Base-by-base conservation (phyloP, 2,329 filamentous ascomycete species). In the Thermochaetoides dissita region DNA sequence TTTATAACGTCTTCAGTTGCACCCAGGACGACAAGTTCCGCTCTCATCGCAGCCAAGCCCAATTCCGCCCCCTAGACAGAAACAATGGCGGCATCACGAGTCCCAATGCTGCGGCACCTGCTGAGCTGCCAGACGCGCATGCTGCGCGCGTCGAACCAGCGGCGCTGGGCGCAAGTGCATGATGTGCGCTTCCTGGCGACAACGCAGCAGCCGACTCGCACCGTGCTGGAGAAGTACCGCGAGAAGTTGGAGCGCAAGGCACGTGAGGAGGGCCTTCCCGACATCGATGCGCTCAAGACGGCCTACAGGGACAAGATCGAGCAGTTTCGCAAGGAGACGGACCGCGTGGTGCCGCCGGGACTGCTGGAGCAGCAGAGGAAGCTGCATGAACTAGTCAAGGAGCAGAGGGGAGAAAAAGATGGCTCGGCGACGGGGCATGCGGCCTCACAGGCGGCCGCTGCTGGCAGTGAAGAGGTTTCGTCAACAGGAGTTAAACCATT, bases 101-200 rank as follows among this genome's bases (percentile, higher is more conserved):
- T 35, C n/a, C 42, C 49, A n/a, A 40, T 49, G 48, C 43, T 50
- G 24, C 46, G 48, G 48, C 46, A 68, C 45, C 53, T 74, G 30
- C 49, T 58, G 43, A 52, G 28, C 51, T 54, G 54, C 44, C 57
- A 59, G 9, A 40, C 58, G 36, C 60, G 58, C 41, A 48, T 55
- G 8, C 51, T 58, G 29, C 58, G 57, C 31, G 54, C 55, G 41
- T 51, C 58, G 43, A 59, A 65, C 51, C 89, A 95, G 62, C 76
- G 81, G 43, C 78, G 88, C 59, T 93, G 85, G 82, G 89, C 89
- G 2, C 85, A 85, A 55, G 87, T 95, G 30, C 85, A 93, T 61
- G 85, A 95, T 62, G 79, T 94, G 38, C 85, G 88, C 50, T 94
- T 89, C 68, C 74, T 94, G 37, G 82, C 82, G 47, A 91, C 86